Evolutionary conservation across 1,284 basidiomycete species (phyloP), one percentile per base, ranked within the genome.

Genomic region (Microbotryum silenes-acaulis): DNA sequence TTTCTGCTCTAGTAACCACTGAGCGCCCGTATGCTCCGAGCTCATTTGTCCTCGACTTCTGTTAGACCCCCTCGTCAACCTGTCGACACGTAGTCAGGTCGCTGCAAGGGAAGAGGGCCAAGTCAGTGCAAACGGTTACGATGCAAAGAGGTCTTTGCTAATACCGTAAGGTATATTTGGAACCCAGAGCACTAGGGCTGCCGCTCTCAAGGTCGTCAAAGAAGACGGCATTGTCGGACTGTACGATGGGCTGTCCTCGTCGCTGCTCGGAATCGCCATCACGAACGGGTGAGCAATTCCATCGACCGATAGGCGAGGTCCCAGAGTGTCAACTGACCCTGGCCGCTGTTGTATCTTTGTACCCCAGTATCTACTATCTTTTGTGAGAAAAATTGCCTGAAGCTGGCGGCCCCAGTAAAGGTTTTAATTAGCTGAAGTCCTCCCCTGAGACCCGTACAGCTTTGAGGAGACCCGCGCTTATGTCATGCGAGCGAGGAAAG

Each of bases 11-110:
- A 2, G 7, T n/a, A 3, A n/a, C 18, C 21, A n/a, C 12, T 29
- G 6, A 29, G 23, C 12, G 25, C 23, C 18, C n/a, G 20, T 58
- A 25, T 21, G 23, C n/a, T 44, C 29, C 46, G 18, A 33, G 33
- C 66, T 33, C 63, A 61, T 57, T 70, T 61, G 31, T 16, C 37
- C 12, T 42, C 37, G 37, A 42, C 37, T 42, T 42, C 16, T 42
- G 10, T 42, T 73, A 93, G 89, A 77, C 74, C 94, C 94, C 9
- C 81, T 98, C 42, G 86, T 97, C 66, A 89, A 91, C 74, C 79
- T 97, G 44, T 93, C 90, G 5, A 97, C 92, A 1, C 84, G 93
- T 54, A 91, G 92, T 2, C 93, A 93, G 9, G 91, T 97, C 8
- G 86, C 91, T 71, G 86, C 86, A 1, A 89, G 85, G 78, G 87